Base-by-base conservation (phyloP, 1,284 basidiomycete genomes). In the Cutaneotrichosporon cavernicola region DNA sequence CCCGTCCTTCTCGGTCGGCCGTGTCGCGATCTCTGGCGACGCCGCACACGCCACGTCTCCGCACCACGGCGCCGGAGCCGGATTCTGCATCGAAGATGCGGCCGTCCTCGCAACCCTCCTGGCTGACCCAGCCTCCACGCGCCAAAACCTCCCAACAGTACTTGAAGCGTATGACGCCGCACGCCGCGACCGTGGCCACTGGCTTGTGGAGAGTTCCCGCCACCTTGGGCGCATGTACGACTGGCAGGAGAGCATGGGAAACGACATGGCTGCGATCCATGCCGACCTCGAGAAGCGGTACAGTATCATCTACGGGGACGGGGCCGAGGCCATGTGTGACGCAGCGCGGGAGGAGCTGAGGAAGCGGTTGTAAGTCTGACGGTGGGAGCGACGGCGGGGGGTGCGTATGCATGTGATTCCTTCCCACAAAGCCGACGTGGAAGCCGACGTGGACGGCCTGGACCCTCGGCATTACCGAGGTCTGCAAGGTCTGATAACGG, bases 41-140 rank as follows among this genome's bases (percentile, higher is more conserved):
- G 66, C 69, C 11, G 69, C 64, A 2, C 69, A 70, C 40, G 69
- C 66, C 6, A 70, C 69, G 2, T 63, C 64, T 9, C 69, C 69
- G 8, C 69, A 70, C 60, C 66, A 70, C 34, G 69, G 69, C n/a
- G 64, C 69, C 2, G 69, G 69, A 5, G 69, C 69, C 1, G 69
- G 69, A 1, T 65, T 70, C 49, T 65, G 66, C 47, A 60, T 70
- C 52, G 69, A 70, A 57, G 69, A 70, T 56, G 64, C 66, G 9
- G 66, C 65, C 3, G 60, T 66, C 3, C 40, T 70, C 40, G 61
- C 60, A 3, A 51, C 63, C 9, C 53, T 70, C 31, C 61, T 70
- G 14, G 46, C 52, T 3, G 56, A 57, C 21, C 31, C 51, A 7
- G 30, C 47, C 0, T 40, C 58, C 5, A 49, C 38, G n/a, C 21